These are phyloP conservation scores for Chalaropsis thielavioides DNA, from an alignment of 2,329 filamentous ascomycete species.

Conservation along the genomic window DNA sequence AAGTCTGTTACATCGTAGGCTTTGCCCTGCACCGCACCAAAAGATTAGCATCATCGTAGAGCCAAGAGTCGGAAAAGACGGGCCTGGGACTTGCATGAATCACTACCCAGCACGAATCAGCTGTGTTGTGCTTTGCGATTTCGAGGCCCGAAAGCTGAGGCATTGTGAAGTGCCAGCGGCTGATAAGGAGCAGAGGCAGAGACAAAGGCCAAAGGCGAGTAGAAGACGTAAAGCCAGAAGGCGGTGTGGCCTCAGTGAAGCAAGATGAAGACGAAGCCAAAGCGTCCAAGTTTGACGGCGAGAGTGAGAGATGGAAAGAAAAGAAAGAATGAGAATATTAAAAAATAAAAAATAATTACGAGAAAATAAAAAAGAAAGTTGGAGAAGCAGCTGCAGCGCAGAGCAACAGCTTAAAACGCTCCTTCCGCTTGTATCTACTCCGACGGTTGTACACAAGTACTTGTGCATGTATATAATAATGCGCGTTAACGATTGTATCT, in stretches of 20 bases:
- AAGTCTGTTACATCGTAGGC: conserved; percentile 86
- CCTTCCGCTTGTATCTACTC: neutral
- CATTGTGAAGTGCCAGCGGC: conserved; percentile 15
- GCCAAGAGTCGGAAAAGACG: neutral
- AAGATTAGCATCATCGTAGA: neutral
- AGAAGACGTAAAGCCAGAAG: neutral
- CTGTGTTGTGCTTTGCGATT: conserved; percentile 57
- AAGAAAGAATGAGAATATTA: neutral
- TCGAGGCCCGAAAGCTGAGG: conserved; percentile 38
- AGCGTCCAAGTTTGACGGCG: too few relatives aligned
- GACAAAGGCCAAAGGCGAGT: neutral
- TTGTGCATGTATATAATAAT: too few relatives aligned
- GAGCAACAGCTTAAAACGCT: neutral
- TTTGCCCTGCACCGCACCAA: conserved; percentile 41
- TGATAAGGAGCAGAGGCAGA: neutral
- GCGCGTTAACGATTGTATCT: too few relatives aligned
- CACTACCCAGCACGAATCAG: conserved; percentile 83
- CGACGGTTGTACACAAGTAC: neutral
- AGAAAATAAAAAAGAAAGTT: neutral
- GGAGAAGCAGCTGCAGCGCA: neutral
- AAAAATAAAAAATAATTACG: neutral
- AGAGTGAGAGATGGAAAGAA: neutral
- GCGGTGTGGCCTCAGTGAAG: neutral
- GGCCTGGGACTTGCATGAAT: conserved; percentile 44
- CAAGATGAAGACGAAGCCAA: too few relatives aligned